Base-by-base conservation (phyloP, 108 stramenopile species). In the Nitzschia inconspicua region DNA sequence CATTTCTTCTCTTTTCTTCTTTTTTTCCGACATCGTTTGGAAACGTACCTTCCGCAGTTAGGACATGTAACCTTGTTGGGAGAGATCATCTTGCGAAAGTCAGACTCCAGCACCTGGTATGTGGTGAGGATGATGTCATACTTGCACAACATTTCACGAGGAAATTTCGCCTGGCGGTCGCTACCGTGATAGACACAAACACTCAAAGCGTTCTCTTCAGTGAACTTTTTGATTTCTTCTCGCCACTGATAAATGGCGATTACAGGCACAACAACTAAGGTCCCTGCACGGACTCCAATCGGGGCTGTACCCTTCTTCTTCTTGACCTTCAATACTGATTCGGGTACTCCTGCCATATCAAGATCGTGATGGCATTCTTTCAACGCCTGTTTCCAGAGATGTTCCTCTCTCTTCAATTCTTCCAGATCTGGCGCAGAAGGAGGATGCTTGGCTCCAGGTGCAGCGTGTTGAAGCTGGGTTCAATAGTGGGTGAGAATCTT, bases 221-320 rank as follows among this genome's bases (percentile, higher is more conserved):
- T 94, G 64, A 97, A 97, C 47, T 95, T 95, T 47, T 89, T 88
- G 43, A 98, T 94, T 66, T 99, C 98, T 19, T 79, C 69, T 50
- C 85, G 91, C 98, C 98, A 99, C 66, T 99, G 97, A 27, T 76
- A 76, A 37, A 99, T 48, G 4, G 98, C 98, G 41, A 98, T 94
- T 4, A 96, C 85, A 6, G 98, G 98, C 52, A 96, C 95, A 20
- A 99, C 66, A 3, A 99, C 94, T 11, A 99, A 67, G 6, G 98
- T 99, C 7, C 89, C 95, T 9, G 77, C 91, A 7, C 90, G 73
- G 24, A 60, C 76, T 18, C 68, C 68, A n/a, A 61, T 53, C 16
- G 44, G 34, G 5, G 60, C 78, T 7, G 65, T 69, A 6, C 46
- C 52, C 23, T 78, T 69, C 34, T 77, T 68, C 23, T 46, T 30